Percentiles rank a stretch among this genome's conserved stretches.
Evolutionary conservation across 768 basidiomycete species (phyloP).

Genomic region (Lentinula lateritia): DNA sequence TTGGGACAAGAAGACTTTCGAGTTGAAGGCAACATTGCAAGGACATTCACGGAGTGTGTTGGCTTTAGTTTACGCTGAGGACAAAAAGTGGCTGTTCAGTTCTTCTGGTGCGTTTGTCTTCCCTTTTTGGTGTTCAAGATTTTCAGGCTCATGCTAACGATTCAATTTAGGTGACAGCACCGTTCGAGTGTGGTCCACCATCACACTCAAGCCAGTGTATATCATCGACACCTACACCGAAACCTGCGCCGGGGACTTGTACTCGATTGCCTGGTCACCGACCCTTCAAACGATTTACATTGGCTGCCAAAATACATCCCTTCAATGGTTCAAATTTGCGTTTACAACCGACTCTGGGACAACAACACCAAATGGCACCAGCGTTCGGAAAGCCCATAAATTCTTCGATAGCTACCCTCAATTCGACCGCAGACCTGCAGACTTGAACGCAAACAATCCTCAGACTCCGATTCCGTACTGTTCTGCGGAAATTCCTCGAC

Average conservation of each 20-base stretch:
- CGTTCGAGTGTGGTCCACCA: slow-evolving; percentile 83
- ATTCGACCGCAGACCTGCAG: slow-evolving; percentile 61
- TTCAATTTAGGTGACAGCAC: slow-evolving; percentile 72
- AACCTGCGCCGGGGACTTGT: slow-evolving; percentile 80
- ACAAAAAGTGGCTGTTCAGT: slow-evolving; percentile 84
- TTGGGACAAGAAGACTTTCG: slow-evolving; percentile 74
- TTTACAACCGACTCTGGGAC: slow-evolving; percentile 22
- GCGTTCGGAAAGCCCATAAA: slow-evolving; percentile 60
- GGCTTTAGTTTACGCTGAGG: slow-evolving; percentile 67
- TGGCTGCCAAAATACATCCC: slow-evolving; percentile 89
- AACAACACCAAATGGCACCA: slow-evolving; percentile 26
- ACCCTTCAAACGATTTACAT: slow-evolving; percentile 68
- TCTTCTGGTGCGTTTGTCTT: slow-evolving; percentile 59
- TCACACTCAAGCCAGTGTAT: slow-evolving; percentile 58
- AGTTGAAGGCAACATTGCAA: slow-evolving; percentile 58
- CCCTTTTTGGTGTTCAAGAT: neutral
- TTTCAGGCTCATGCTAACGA: slow-evolving; percentile 5
- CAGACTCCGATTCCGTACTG: slow-evolving; percentile 14
- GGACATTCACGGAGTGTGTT: slow-evolving; percentile 87
- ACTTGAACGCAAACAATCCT: slow-evolving; percentile 59
- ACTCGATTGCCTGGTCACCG: slow-evolving; percentile 76
- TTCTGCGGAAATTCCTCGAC: slow-evolving; percentile 4
- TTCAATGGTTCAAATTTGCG: slow-evolving; percentile 80
- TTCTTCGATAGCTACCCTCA: slow-evolving; percentile 91
- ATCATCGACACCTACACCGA: slow-evolving; percentile 76